Base-by-base conservation (phyloP, 1,284 basidiomycete genomes). In the Coniophora puteana region DNA sequence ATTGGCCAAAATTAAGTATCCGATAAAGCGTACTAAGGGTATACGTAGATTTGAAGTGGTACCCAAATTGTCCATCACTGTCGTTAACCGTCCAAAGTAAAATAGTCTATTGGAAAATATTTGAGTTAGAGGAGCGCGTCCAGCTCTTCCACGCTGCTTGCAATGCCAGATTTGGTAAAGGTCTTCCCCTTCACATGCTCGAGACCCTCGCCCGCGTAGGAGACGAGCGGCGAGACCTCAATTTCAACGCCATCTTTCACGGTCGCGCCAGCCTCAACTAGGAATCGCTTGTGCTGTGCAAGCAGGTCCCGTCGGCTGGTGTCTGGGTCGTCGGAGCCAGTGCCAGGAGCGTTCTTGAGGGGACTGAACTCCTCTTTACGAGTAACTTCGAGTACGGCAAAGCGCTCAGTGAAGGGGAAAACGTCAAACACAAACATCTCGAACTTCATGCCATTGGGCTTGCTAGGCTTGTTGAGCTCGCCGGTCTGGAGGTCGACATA, bases 351-450 rank as follows among this genome's bases (percentile, higher is more conserved):
- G 56, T 99, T 99, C 75, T 99, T 99, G 57, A 99, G 68, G 24
- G 94, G 94, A 49, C 89, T 93, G 57, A 99, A 99, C 67, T 99
- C 95, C 46, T 95, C 90, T 46, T 74, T 71, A 38, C 96, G 76
- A 38, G 80, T 78, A 29, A 97, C 93, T 63, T 98, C 94, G 61
- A 98, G 70, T 23, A 98, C 90, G 28, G 86, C 80, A 45, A 99
- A 90, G 41, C 69, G 74, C 54, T 82, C 67, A 33, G 91, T 90
- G 69, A 83, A 93, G 5, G 96, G 95, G 74, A 99, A 98, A 36
- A 99, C 96, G 67, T 99, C 95, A 58, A 99, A 99, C 38, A 99
- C 89, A 67, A 99, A 99, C 66, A 97, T 74, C 67, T 99, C 96
- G 51, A 99, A 80, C 69, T 99, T 99, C 90, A 99, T 96, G 44